These are phyloP conservation scores for Pythium dissotocum DNA, from an alignment of 352 stramenopile genomes.

Conservation along the genomic window DNA sequence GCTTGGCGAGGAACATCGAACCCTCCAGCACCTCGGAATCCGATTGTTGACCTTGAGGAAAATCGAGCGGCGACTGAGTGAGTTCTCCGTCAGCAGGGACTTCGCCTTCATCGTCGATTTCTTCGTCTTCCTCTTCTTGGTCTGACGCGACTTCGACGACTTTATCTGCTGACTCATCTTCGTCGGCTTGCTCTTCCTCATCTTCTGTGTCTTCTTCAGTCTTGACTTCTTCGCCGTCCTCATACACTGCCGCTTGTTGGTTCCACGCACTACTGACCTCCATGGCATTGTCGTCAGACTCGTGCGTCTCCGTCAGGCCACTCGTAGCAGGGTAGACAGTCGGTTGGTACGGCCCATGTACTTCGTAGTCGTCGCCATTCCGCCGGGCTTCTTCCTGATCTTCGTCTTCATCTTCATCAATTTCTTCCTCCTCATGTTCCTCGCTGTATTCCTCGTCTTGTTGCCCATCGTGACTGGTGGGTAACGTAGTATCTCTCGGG, in stretches of 20 bases:
- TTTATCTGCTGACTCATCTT: slow-evolving; percentile 4
- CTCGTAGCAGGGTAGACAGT: not conserved
- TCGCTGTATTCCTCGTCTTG: not conserved
- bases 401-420: slow-evolving; percentile 2
- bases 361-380: not conserved
- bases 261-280: not conserved
- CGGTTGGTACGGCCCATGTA: not conserved
- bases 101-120: not conserved
- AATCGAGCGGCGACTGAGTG: not conserved
- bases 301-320: not conserved
- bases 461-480: not conserved
- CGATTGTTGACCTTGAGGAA: not conserved
- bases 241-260: not conserved
- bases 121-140: not conserved
- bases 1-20: not conserved
- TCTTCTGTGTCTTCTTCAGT: not conserved
- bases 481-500: not conserved
- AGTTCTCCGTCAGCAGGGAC: not conserved
- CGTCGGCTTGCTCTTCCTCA: not conserved
- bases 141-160: not conserved
- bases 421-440: not conserved
- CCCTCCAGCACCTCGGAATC: not conserved
- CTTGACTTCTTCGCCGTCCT: not conserved
- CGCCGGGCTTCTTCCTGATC: not conserved
- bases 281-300: not conserved